Base-by-base conservation (phyloP, 495 filamentous ascomycete species). In the Penicillium salamii region DNA sequence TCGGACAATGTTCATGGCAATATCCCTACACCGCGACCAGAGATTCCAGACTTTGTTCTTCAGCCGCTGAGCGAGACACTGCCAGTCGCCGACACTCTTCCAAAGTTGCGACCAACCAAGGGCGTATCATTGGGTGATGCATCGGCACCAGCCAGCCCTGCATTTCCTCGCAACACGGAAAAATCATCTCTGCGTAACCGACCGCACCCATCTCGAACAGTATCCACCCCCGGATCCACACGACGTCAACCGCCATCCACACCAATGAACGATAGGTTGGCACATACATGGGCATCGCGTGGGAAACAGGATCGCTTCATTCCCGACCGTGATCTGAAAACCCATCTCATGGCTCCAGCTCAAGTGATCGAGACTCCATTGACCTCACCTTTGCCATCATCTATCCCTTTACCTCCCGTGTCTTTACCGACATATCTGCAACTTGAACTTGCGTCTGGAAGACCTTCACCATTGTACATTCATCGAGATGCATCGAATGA, bases 381-480 rank as follows among this genome's bases (percentile, higher is more conserved):
- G 19, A 70, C 82, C 3, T 89, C 89, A 7, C 86, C 87, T 0
- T 77, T 88, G 63, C 82, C 84, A 23, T 69, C 76, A n/a, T 65
- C 79, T 4, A 82, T 95, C 37, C 91, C 90, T 7, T 70, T 93
- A 0, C 91, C 90, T 7, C 91, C 91, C 3, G 76, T 91, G 63
- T 95, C 91, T 0, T 79, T 97, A 41, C 89, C 89, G 4, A 93
- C 90, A 2, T 87, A 93, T 58, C 75, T 97, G 11, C 89, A 96
- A 58, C 81, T 97, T 9, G 91, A 97, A 59, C 75, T 97, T 19
- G 85, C 91, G 1, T 88, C 87, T 2, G 80, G 88, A 35, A 77
- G 83, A 21, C 91, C 91, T 3, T 93, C 89, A 37, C 89, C 90
- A 2, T 68, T 95, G 44, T 97, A 95, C 58, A 95, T 97, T 38